Evolutionary conservation across 2,329 filamentous ascomycete species (phyloP), one percentile per base, ranked within the genome.

Genomic region (Gaeumannomyces sp.): DNA sequence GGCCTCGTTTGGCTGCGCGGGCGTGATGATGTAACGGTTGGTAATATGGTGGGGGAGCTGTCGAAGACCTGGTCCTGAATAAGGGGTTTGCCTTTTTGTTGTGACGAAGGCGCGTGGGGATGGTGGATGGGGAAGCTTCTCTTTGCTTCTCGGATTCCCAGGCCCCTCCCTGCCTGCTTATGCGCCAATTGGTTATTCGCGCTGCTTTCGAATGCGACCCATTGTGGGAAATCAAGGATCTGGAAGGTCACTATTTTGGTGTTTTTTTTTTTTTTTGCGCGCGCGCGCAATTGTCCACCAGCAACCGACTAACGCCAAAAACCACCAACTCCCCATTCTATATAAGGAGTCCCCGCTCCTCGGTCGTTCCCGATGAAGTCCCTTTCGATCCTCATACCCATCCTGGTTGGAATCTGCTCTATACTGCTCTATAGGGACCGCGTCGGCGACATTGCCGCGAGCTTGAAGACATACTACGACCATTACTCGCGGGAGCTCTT

Each of bases 341-440:
- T 53, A n/a, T 53, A 53, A 53, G 45, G 45, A n/a, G 45, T n/a
- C 45, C 45, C 45, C 45, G 29, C 29, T 27, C 38, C 45, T 50
- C 45, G 4, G 10, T 35, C n/a, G n/a, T 22, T 35, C 68, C 67
- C 66, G 67, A 80, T 80, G 78, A 78, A 73, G 74, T 68, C 72
- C 67, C 64, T 78, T 65, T 74, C 76, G 67, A 69, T 78, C 66
- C 68, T 71, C 61, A 70, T 78, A 63, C 76, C 78, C 65, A 71
- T 77, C 68, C 65, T 78, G 64, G 70, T 79, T 66, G 78, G 75
- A 65, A 68, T 78, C 67, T 66, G 73, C 63, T 79, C 78, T 7
- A 68, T 77, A 28, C 19, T 75, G 61, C 63, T 75, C 50, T 77
- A 73, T 59, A 69, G 70, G 65, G 71, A 75, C 62, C 72, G 72